These are phyloP conservation scores for Artemisia argyi DNA, from an alignment of 129 eudicot species.

Conservation along the genomic window DNA sequence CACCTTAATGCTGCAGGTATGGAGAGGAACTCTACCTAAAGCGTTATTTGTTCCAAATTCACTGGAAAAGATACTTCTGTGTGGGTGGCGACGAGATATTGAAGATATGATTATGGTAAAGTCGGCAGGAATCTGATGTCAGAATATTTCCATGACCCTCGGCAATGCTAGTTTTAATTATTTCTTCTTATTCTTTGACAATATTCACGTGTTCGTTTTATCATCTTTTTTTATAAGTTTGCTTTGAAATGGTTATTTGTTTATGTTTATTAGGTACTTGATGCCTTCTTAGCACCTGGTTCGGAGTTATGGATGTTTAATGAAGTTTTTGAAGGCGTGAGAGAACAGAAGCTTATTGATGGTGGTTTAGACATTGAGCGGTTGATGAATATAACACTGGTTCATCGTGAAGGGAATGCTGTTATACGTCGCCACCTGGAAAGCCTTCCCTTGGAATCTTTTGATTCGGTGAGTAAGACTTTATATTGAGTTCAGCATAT, in stretches of 20 bases:
- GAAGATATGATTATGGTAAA: slow-evolving; percentile 91
- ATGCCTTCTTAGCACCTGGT: slow-evolving; percentile 74
- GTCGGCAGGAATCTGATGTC: slow-evolving; percentile 40
- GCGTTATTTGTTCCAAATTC: slow-evolving; percentile 62
- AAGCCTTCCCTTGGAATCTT: slow-evolving; percentile 88
- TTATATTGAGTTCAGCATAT: not conserved
- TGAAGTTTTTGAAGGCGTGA: slow-evolving; percentile 76
- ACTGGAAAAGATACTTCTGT: slow-evolving; percentile 73
- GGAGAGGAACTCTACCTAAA: slow-evolving; percentile 77
- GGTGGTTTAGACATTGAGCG: slow-evolving; percentile 76
- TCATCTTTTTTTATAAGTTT: slow-evolving; percentile 17
- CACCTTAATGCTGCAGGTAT: slow-evolving; percentile 81
- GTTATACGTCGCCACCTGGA: slow-evolving; percentile 85
- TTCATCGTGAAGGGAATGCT: slow-evolving; percentile 91
- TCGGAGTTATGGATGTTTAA: slow-evolving; percentile 93
- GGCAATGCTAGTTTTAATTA: slow-evolving; percentile 13
- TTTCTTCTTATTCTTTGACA: not conserved
- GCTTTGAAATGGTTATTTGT: slow-evolving; percentile 7
- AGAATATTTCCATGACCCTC: slow-evolving; percentile 25
- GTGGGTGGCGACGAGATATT: slow-evolving; percentile 93
- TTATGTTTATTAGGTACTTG: slow-evolving; percentile 55
- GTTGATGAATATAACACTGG: slow-evolving; percentile 58
- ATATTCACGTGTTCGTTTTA: not conserved
- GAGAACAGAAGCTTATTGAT: slow-evolving; percentile 74
- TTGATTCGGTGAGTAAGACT: slow-evolving; percentile 64